Base-by-base conservation (phyloP, 306 rosid species). In the Gastrolobium bilobum region DNA sequence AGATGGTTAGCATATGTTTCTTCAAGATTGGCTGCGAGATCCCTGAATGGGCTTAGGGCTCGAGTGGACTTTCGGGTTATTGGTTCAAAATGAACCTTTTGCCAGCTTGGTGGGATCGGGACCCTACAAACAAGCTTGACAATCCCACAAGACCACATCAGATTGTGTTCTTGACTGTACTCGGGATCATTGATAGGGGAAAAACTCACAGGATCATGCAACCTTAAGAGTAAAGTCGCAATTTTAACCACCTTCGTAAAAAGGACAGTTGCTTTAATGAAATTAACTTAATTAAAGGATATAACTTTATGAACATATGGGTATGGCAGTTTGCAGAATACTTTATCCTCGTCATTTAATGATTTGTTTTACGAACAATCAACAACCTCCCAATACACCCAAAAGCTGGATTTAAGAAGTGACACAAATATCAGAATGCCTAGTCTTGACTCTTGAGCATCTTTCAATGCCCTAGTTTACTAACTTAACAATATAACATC, bases 261-360 rank as follows among this genome's bases (percentile, higher is more conserved):
- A 42, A 60, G 64, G 42, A 6, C 29, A 9, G 59, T 10, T 13
- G 48, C 44, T 37, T 14, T 46, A 56, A 63, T 61, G 46, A 48
- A 71, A 30, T 14, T 26, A 50, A 30, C 7, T 46, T 47, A 8
- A 67, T 64, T n/a, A 13, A 39, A 63, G 71, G 44, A 50, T 70
- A 48, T 14, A 53, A 26, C 46, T 60, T 37, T 8, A 13, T 47
- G 20, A 48, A 68, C n/a, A 63, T 20, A n/a, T 7, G 56, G 47
- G 52, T 30, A 38, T 26, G 42, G 72, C 40, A 66, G 51, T 60
- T 40, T 57, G 44, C 20, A n/a, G 76, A 50, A 57, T 51, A 51
- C 73, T 37, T 60, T 44, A 40, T 38, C 60, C 53, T 26, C 77
- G 40, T 53, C 56, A 53, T 51, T 53, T 43, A 38, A 80, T 57